Percentiles rank a stretch among this genome's conserved stretches.
These are phyloP conservation scores for Plasmopara viticola DNA, from an alignment of 352 stramenopile genomes.

Conservation along the genomic window DNA sequence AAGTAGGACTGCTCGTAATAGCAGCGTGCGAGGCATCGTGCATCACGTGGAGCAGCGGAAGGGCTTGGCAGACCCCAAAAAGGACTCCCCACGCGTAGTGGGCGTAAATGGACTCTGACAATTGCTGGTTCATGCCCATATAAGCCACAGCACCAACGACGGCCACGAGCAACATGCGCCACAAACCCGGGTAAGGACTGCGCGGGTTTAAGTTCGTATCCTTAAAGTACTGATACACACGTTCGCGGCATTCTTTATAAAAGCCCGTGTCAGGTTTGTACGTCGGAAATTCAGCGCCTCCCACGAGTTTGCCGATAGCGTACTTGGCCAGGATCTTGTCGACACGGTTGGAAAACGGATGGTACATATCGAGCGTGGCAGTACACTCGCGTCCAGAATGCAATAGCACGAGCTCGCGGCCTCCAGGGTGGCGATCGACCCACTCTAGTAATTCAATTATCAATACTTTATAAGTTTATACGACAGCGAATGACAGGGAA, in stretches of 20 bases:
- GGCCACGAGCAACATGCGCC: constrained; percentile 85
- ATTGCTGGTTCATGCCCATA: constrained; percentile 64
- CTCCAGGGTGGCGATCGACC: constrained; percentile 79
- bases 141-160: constrained; percentile 55
- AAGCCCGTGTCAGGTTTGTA: constrained; percentile 90
- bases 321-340: constrained; percentile 83
- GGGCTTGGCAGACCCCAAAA: constrained; percentile 87
- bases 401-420: constrained; percentile 72
- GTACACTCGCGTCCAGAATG: constrained; percentile 78
- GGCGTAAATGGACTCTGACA: constrained; percentile 44
- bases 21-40: constrained; percentile 90
- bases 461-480: constrained; percentile 2
- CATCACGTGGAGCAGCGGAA: constrained; percentile 90
- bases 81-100: constrained; percentile 70
- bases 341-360: constrained; percentile 79
- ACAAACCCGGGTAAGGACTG: constrained; percentile 64
- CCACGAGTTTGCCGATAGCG: constrained; percentile 75
- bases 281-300: constrained; percentile 77
- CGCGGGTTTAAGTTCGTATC: constrained; percentile 88
- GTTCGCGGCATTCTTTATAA: constrained; percentile 83
- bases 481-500: not conserved
- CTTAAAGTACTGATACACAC: constrained; percentile 85
- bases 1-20: constrained; percentile 69
- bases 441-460: constrained; percentile 31
- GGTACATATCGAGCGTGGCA: constrained; percentile 89